Conservation (phyloP, 2,329 filamentous ascomycete genomes). For the Alternaria novae-zelandiae region DNA sequence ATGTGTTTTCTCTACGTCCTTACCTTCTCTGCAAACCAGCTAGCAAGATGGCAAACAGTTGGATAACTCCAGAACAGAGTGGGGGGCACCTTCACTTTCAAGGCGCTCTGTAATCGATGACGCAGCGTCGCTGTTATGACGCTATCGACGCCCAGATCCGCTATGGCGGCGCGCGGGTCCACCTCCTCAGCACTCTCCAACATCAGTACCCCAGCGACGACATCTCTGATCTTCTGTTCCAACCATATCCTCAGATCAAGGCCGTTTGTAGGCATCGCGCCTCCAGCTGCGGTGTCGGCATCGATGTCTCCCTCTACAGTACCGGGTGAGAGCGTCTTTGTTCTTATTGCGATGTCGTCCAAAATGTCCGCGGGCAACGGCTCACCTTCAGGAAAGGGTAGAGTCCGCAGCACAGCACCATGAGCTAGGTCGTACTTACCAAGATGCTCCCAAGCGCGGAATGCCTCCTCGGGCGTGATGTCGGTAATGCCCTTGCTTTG, state of each 20-base stretch:
- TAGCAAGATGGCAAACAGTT: neutral
- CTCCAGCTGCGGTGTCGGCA: neutral
- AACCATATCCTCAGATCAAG: neutral
- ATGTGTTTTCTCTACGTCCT: rapidly evolving
- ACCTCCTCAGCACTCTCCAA: neutral
- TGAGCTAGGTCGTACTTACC: neutral
- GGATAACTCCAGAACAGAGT: neutral
- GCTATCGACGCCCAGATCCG: neutral
- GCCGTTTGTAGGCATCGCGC: neutral
- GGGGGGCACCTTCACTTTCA: neutral
- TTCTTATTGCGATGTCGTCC: neutral
- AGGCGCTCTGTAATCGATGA: neutral
- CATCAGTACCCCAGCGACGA: neutral
- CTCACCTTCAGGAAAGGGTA: neutral
- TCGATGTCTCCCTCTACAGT: neutral
- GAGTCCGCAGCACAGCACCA: neutral
- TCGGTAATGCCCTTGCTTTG: conserved; percentile 53
- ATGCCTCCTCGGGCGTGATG: conserved; percentile 51
- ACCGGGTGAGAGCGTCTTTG: neutral
- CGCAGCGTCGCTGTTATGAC: neutral
- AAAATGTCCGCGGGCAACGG: neutral
- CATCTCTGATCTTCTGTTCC: neutral
- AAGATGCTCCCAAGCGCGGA: conserved; percentile 52
- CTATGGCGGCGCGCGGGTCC: neutral
- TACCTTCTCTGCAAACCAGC: neutral